Evolutionary conservation across 345 rosid genomes (phyloP).

Genomic region (Syzygium oleosum): DNA sequence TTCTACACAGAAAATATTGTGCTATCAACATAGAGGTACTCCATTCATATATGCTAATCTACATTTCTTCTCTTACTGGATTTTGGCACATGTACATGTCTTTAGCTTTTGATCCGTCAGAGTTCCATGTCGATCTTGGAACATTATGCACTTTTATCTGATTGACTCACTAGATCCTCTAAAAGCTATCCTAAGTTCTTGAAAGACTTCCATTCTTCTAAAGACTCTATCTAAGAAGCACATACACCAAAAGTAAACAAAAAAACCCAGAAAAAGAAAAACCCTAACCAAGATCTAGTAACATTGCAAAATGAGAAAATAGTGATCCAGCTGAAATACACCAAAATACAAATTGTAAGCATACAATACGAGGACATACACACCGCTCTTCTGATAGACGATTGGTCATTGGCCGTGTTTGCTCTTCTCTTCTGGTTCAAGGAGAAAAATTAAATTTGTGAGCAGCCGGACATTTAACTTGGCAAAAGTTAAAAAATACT

Average conservation of each 20-base stretch:
- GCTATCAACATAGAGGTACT: background rate
- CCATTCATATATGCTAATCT: background rate
- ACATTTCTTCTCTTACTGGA: background rate
- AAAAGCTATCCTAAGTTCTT: background rate
- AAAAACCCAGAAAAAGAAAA: background rate
- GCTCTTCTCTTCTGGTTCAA: background rate
- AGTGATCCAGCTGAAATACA: background rate
- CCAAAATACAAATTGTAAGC: background rate
- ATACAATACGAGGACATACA: background rate
- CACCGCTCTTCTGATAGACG: background rate
- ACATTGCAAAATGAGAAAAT: background rate
- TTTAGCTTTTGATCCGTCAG: background rate
- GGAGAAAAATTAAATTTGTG: background rate
- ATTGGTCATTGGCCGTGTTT: background rate
- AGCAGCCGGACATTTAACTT: background rate
- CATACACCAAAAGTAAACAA: background rate
- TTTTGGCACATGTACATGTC: background rate
- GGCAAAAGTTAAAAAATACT: background rate
- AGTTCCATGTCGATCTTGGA: background rate
- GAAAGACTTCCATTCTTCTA: background rate
- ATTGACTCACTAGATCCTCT: background rate
- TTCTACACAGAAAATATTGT: background rate
- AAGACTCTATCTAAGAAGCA: background rate
- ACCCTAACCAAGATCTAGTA: background rate
- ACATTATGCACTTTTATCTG: background rate